A percentile compares a stretch with the other conserved stretches of the same genome.
phyloP scores from a whole-genome alignment of 129 eudicot species.

The Tagetes patula region DNA sequence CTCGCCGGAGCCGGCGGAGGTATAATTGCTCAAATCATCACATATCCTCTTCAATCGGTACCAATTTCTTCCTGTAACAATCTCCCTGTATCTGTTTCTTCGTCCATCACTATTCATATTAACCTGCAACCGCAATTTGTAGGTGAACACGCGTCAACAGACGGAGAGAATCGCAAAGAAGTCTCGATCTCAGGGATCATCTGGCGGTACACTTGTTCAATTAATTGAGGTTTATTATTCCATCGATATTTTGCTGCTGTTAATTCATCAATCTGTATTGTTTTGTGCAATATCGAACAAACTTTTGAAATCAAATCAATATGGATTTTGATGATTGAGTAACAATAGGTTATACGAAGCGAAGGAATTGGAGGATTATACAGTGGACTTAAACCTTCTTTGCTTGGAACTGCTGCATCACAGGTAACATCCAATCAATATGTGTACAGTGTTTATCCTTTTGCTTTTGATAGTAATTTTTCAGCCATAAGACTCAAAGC shows the following conservation, averaged over 20 bases:
- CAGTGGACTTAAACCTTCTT: constrained; percentile 96
- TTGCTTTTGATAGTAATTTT: too few species aligned
- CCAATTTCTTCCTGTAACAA: neutral
- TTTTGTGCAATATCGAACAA: neutral
- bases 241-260: constrained; percentile 2
- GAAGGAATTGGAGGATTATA: constrained; percentile 96
- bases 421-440: constrained; percentile 34
- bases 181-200: constrained; percentile 18
- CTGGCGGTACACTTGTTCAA: constrained; percentile 73
- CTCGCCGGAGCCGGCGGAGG: constrained; percentile 99
- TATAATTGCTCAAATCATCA: constrained; percentile 79
- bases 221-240: constrained; percentile 55
- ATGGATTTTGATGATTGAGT: neutral
- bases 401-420: constrained; percentile 93
- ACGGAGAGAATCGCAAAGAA: constrained; percentile 84
- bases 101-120: neutral
- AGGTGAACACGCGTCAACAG: constrained; percentile 96
- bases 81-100: neutral
- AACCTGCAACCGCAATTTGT: neutral
- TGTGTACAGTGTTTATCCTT: too few species aligned
- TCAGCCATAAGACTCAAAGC: too few species aligned
- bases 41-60: constrained; percentile 98
- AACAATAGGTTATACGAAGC: constrained; percentile 58
- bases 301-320: neutral
- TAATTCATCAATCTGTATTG: neutral